A percentile compares a stretch with the other conserved stretches of the same genome.
Conservation (phyloP, 148 eudicot genomes). For the Amaranthus hypochondriacus region DNA sequence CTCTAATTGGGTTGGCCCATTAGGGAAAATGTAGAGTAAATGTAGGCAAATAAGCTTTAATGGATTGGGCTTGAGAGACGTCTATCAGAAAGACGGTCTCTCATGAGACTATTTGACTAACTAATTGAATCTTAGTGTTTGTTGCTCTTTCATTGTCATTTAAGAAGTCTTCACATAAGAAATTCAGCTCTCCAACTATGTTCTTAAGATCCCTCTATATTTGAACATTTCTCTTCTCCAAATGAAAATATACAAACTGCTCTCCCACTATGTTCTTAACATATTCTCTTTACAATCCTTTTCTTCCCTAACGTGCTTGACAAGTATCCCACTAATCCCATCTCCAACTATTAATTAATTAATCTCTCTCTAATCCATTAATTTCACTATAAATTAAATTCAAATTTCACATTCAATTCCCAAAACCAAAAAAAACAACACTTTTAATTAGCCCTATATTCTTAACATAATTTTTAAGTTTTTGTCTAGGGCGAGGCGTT, state of each 20-base stretch:
- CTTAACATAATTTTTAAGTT: background rate
- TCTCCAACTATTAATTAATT: background rate
- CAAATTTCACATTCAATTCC: background rate
- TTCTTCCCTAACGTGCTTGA: slow-evolving; percentile 11
- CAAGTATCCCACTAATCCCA: slow-evolving; percentile 2
- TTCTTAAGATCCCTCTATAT: background rate
- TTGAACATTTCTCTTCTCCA: slow-evolving; percentile 8
- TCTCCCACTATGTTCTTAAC: slow-evolving; percentile 13
- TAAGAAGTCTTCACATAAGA: no score
- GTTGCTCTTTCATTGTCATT: no score
- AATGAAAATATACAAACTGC: background rate
- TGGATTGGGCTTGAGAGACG: no score
- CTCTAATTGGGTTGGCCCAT: no score
- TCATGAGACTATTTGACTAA: no score
- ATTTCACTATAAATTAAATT: slow-evolving; percentile 7
- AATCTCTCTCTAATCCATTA: background rate
- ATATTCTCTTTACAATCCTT: background rate
- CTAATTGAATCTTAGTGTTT: no score
- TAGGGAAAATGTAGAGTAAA: no score
- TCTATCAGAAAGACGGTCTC: no score
- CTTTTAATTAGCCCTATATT: background rate
- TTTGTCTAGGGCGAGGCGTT: slow-evolving; percentile 4
- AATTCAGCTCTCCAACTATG: no score
- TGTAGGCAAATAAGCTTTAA: no score
- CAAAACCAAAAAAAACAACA: background rate